Conservation (phyloP, 805 yeast species). For the Saturnispora mendoncae region DNA sequence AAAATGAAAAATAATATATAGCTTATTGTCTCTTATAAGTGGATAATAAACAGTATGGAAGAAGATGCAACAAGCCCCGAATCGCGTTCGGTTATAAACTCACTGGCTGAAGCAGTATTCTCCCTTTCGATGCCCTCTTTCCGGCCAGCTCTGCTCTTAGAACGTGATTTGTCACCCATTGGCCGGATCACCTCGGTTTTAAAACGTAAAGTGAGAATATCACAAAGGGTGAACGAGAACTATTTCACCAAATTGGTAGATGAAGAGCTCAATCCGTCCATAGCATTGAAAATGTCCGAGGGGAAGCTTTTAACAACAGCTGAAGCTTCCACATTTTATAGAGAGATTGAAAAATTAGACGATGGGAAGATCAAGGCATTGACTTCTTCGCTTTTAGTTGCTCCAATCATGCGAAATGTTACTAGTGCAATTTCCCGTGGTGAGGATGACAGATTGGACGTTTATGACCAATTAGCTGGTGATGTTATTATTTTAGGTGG, state of each 20-base stretch:
- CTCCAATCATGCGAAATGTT: constrained; percentile 9
- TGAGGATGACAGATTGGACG: background rate
- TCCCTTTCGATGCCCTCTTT: constrained; percentile 44
- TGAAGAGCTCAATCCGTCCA: background rate
- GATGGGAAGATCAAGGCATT: constrained; percentile 66
- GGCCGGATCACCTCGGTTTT: constrained; percentile 3
- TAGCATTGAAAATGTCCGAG: constrained; percentile 32
- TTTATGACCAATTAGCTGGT: constrained; percentile 57
- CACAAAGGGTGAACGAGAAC: background rate
- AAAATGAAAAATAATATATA: background rate
- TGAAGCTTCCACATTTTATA: constrained; percentile 55
- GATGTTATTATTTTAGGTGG: constrained; percentile 82
- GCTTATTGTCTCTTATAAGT: too few species aligned
- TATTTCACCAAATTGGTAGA: background rate
- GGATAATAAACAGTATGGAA: too few species aligned
- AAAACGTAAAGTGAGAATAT: background rate
- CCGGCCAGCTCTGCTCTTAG: background rate
- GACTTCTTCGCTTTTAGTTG: constrained; percentile 42
- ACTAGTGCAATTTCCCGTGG: background rate
- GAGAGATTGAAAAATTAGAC: constrained; percentile 47
- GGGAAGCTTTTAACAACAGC: constrained; percentile 51
- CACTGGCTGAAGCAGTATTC: constrained; percentile 28
- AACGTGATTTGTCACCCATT: constrained; percentile 6
- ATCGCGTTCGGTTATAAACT: too few species aligned
- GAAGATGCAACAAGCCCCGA: too few species aligned